phyloP scores from a whole-genome alignment of 2,329 filamentous ascomycete genomes.

The Monosporascus sp. region DNA sequence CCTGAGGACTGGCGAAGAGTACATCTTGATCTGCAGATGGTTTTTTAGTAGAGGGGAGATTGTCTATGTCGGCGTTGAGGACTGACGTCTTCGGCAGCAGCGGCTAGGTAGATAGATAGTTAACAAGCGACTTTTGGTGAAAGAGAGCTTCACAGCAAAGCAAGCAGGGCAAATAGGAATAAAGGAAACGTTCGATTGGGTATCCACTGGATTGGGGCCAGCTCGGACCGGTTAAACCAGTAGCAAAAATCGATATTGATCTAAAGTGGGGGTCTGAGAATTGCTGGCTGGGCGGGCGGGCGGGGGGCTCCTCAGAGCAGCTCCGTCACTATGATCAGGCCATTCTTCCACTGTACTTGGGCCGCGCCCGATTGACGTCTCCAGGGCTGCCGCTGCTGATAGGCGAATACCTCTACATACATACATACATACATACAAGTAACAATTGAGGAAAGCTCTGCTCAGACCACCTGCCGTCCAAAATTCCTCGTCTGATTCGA shows the following conservation, averaged over 20 bases:
- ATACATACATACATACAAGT: too few species aligned
- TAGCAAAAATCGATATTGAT: not conserved
- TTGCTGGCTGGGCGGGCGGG: too few species aligned
- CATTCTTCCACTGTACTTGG: too few species aligned
- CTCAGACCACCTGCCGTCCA: constrained; percentile 28
- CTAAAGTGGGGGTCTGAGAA: not conserved
- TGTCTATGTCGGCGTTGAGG: constrained; percentile 5
- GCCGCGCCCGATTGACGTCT: too few species aligned
- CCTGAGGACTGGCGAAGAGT: constrained; percentile 58
- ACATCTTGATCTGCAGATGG: constrained; percentile 44
- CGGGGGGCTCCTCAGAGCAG: too few species aligned
- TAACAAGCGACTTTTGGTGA: not conserved
- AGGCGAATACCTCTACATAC: not conserved
- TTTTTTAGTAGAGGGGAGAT: constrained; percentile 16
- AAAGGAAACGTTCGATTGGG: not conserved
- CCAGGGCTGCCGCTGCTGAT: too few species aligned
- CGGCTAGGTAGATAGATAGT: not conserved
- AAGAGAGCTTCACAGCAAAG: not conserved
- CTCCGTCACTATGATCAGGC: too few species aligned
- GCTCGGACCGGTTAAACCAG: not conserved
- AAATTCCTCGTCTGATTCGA: constrained; percentile 18
- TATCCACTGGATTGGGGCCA: not conserved
- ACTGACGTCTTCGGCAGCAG: constrained; percentile 6
- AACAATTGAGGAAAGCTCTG: not conserved
- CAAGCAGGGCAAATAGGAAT: not conserved